Conservation (phyloP, 768 basidiomycete genomes). For the Collybia mongolica region DNA sequence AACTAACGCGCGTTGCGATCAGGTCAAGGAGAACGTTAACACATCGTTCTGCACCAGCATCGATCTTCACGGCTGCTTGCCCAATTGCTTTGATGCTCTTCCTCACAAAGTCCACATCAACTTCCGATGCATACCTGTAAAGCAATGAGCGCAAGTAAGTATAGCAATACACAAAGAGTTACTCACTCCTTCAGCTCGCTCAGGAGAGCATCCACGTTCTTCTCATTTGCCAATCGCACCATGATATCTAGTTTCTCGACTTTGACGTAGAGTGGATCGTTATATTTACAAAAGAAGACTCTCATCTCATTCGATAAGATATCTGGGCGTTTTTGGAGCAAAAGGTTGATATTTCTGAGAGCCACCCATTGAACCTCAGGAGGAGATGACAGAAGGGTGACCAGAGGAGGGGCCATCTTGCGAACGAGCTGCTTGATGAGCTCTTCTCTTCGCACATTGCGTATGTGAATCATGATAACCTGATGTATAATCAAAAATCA, state of each 20-base stretch:
- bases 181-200: slow-evolving; percentile 95
- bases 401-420: slow-evolving; percentile 97
- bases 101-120: slow-evolving; percentile 97
- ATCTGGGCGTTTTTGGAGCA: slow-evolving; percentile 91
- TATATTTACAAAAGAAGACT: slow-evolving; percentile 99
- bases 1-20: slow-evolving; percentile 91
- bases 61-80: slow-evolving; percentile 94
- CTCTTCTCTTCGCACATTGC: slow-evolving; percentile 76
- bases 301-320: slow-evolving; percentile 95
- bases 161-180: background rate
- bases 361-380: slow-evolving; percentile 99
- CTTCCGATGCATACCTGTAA: slow-evolving; percentile 88
- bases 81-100: slow-evolving; percentile 96
- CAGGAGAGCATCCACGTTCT: slow-evolving; percentile 90
- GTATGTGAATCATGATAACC: slow-evolving; percentile 99
- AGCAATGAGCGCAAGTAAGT: background rate
- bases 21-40: slow-evolving; percentile 92
- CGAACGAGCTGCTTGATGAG: slow-evolving; percentile 81
- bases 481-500: slow-evolving; percentile 24
- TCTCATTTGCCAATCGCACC: slow-evolving; percentile 88
- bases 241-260: slow-evolving; percentile 98
- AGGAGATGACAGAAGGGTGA: slow-evolving; percentile 93
- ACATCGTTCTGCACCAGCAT: slow-evolving; percentile 88
- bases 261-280: slow-evolving; percentile 98
- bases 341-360: slow-evolving; percentile 91